These are phyloP conservation scores for Nemania sp. DNA, from an alignment of 2,329 filamentous ascomycete species.

Conservation along the genomic window DNA sequence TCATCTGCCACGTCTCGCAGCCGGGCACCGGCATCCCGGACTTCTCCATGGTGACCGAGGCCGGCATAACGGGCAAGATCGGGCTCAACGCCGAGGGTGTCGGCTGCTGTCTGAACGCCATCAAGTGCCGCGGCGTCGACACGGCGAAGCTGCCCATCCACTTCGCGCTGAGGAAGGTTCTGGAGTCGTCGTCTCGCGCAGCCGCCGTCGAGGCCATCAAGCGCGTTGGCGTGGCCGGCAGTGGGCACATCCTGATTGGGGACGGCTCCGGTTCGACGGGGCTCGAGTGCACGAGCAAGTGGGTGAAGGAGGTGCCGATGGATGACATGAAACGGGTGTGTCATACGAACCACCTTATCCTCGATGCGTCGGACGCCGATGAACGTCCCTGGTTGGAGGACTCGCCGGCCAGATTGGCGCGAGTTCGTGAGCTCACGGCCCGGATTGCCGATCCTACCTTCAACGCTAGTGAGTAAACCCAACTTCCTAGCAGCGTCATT, in stretches of 20 bases:
- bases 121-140: conserved; percentile 60
- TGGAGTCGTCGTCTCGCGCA: conserved; percentile 55
- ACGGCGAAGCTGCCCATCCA: conserved; percentile 60
- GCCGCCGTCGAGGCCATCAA: conserved; percentile 52
- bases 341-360: conserved; percentile 52
- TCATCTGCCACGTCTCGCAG: conserved; percentile 52
- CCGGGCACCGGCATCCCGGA: conserved; percentile 45
- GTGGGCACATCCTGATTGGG: conserved; percentile 55
- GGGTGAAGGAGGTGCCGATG: conserved; percentile 38
- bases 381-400: conserved; percentile 41
- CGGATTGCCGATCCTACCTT: conserved; percentile 17
- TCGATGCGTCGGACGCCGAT: conserved; percentile 37
- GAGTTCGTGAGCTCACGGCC: conserved; percentile 35
- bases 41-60: conserved; percentile 62
- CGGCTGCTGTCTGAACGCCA: conserved; percentile 65
- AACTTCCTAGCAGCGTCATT: conserved; percentile 38
- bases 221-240: conserved; percentile 51
- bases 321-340: conserved; percentile 41
- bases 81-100: conserved; percentile 64
- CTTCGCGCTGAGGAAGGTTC: conserved; percentile 58
- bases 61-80: conserved; percentile 67
- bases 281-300: conserved; percentile 49
- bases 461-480: conserved; percentile 29
- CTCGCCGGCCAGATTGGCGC: conserved; percentile 34
- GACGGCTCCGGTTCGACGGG: conserved; percentile 49